Conservation (phyloP, 2,329 filamentous ascomycete species). For the Gaeumannomyces tritici region DNA sequence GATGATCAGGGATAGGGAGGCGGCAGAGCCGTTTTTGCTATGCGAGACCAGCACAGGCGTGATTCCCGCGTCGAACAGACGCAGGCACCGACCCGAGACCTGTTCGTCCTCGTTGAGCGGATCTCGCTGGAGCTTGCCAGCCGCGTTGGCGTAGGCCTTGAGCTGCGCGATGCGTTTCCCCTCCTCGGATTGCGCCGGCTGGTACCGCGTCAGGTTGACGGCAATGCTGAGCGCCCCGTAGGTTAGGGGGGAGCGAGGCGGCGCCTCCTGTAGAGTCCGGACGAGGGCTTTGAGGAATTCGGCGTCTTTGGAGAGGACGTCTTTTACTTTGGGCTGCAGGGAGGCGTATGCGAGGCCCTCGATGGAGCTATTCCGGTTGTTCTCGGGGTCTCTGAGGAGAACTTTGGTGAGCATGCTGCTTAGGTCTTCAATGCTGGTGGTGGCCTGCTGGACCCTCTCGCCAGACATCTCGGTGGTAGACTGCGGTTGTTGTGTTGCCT, state of each 20-base stretch:
- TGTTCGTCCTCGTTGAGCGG: conserved; percentile 67
- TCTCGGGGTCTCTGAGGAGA: conserved; percentile 48
- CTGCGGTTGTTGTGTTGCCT: conserved; percentile 43
- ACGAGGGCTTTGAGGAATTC: conserved; percentile 63
- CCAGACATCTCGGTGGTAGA: conserved; percentile 27
- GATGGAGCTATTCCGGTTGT: conserved; percentile 59
- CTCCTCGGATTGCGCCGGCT: conserved; percentile 72
- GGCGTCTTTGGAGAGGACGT: conserved; percentile 61
- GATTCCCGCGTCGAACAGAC: conserved; percentile 68
- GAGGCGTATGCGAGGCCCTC: conserved; percentile 92
- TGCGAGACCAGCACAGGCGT: conserved; percentile 70
- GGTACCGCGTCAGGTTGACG: conserved; percentile 74
- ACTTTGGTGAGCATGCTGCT: conserved; percentile 57
- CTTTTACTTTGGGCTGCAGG: conserved; percentile 75
- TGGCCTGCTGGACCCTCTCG: conserved; percentile 39
- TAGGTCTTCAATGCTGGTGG: conserved; percentile 56
- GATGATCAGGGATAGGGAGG: conserved; percentile 62
- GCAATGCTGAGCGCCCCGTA: conserved; percentile 85
- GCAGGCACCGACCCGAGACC: conserved; percentile 65
- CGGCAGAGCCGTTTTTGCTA: conserved; percentile 61
- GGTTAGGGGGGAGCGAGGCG: conserved; percentile 58
- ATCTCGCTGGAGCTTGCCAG: conserved; percentile 55
- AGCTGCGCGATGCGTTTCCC: conserved; percentile 86
- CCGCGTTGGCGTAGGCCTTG: conserved; percentile 86
- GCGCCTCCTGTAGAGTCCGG: conserved; percentile 46